Evolutionary conservation across 2,329 filamentous ascomycete genomes (phyloP), one percentile per base, ranked within the genome.

Genomic region (Sporothrix humicola): DNA sequence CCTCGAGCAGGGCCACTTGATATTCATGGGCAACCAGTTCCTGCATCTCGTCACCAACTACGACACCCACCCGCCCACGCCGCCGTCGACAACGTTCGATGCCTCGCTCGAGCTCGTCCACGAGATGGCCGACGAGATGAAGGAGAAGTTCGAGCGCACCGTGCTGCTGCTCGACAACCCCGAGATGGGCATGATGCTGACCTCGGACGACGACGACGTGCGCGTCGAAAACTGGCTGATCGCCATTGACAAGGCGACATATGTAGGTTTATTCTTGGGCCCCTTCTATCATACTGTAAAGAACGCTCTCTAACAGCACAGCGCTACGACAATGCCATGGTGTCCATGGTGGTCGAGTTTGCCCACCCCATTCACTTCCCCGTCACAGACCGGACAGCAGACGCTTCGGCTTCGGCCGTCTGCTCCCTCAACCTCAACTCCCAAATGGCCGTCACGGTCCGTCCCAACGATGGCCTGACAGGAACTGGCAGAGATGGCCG

Each of bases 251-350:
- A 52, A 42, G 12, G 73, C 72, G 0, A 59, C 68, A 12, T 71
- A 69, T 48, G 76, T 76, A 65, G 4, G 75, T 73, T 31, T 58
- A 8, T 20, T 17, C 31, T 37, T 3, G 31, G 13, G 5, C 15
- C 9, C 23, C 17, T 13, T 5, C 42, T 48, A 26, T 37, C 10
- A 12, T 70, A 4, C 31, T 5, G 5, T 31, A 31, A 31, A 37
- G 31, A 37, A 37, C 31, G 31, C 31, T 37, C 3, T 37, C 31
- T 37, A 37, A 37, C 31, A 37, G 31, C 31, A 13, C 59, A 76
- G 75, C 75, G 73, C 71, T 77, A 75, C 66, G 54, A 77, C 72
- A 71, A 77, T 59, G 50, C 74, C 70, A 72, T 77, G 13, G 42
- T 76, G 12, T 66, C 73, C 26, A 66, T 76, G 59, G 46, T 72